Percentiles rank a stretch among this genome's conserved stretches.
Evolutionary conservation across 805 yeast genomes (phyloP).

Genomic region (Saccharomycopsis capsularis): DNA sequence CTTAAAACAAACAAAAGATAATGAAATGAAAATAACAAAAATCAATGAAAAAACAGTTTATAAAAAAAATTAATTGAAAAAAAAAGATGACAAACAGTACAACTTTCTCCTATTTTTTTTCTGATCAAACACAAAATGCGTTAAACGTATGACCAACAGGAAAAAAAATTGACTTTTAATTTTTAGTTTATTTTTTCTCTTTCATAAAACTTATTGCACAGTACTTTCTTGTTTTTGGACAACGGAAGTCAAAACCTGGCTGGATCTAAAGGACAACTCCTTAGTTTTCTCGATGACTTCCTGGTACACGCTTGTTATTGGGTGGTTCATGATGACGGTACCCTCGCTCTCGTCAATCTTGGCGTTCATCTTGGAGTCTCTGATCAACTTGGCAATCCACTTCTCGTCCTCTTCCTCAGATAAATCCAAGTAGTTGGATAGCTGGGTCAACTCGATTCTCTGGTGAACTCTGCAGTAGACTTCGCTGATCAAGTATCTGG

Average conservation of each 20-base stretch:
- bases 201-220: conserved; percentile 8
- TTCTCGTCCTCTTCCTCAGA: conserved; percentile 42
- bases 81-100: too few relatives aligned
- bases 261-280: conserved; percentile 52
- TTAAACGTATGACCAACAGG: too few relatives aligned
- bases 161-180: too few relatives aligned
- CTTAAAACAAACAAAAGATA: too few relatives aligned
- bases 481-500: conserved; percentile 46
- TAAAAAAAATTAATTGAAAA: too few relatives aligned
- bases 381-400: conserved; percentile 44
- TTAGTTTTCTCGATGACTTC: conserved; percentile 65
- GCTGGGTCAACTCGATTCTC: conserved; percentile 38
- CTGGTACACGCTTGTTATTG: conserved; percentile 52
- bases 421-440: conserved; percentile 40
- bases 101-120: too few relatives aligned
- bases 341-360: conserved; percentile 47
- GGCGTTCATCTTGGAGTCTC: conserved; percentile 46
- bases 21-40: too few relatives aligned
- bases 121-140: too few relatives aligned
- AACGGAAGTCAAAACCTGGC: conserved; percentile 46
- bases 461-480: conserved; percentile 49
- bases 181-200: too few relatives aligned
- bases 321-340: conserved; percentile 47
- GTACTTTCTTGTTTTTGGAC: conserved; percentile 28
- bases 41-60: too few relatives aligned